Conservation (phyloP, 148 eudicot species). For the Cornus suecica region DNA sequence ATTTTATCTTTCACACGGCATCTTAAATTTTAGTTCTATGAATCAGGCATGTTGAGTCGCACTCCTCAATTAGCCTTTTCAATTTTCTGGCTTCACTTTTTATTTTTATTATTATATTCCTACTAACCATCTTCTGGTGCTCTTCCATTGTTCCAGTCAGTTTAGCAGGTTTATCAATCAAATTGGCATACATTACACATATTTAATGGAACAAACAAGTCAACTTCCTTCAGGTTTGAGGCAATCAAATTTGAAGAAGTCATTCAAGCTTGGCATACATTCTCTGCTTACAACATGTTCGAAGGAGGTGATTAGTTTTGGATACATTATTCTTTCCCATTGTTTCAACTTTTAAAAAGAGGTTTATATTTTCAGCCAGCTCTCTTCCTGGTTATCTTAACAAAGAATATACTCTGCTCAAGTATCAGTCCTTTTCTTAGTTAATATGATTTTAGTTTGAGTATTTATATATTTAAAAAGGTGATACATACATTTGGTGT, state of each 20-base stretch:
- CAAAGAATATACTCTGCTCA: neutral
- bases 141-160: neutral
- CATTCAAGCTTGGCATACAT: slow-evolving; percentile 44
- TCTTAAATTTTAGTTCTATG: too few relatives aligned
- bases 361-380: neutral
- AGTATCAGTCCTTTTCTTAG: neutral
- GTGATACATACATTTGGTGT: too few relatives aligned
- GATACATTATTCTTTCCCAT: neutral
- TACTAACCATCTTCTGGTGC: neutral
- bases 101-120: too few relatives aligned
- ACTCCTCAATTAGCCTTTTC: neutral
- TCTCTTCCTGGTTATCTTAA: neutral
- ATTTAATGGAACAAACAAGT: slow-evolving; percentile 27
- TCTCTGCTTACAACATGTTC: slow-evolving; percentile 60
- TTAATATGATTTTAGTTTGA: too few relatives aligned
- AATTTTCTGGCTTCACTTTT: neutral
- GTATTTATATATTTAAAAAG: too few relatives aligned
- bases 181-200: neutral
- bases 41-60: neutral
- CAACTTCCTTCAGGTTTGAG: slow-evolving; percentile 35
- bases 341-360: neutral
- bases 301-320: slow-evolving; percentile 41
- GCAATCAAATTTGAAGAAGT: slow-evolving; percentile 48
- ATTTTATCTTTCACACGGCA: too few relatives aligned
- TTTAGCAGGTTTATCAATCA: slow-evolving; percentile 9